Evolutionary conservation across 179 eudicot species (phyloP).

Genomic region (Nepenthes alata): DNA sequence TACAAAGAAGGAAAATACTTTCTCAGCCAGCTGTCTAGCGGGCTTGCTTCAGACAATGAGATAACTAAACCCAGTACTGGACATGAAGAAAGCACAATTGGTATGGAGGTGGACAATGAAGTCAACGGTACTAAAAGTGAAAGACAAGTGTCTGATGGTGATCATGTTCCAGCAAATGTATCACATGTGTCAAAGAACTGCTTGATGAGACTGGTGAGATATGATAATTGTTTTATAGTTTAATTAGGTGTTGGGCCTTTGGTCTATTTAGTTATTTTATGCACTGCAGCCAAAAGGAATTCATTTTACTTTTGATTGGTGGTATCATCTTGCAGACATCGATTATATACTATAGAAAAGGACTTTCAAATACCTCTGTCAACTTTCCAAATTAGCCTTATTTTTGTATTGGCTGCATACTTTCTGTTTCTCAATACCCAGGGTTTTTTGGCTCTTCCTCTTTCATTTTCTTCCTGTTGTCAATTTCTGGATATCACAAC

Average conservation of each 20-base stretch:
- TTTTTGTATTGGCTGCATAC: background rate
- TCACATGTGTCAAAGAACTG: conserved; percentile 34
- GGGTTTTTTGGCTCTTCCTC: background rate
- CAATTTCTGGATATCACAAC: too few species aligned
- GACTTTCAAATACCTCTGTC: background rate
- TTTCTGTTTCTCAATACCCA: background rate
- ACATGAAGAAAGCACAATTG: conserved; percentile 16
- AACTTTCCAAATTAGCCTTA: background rate
- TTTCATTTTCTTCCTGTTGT: background rate
- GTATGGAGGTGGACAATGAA: conserved; percentile 12
- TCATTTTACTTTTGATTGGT: background rate
- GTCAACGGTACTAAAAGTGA: conserved; percentile 9
- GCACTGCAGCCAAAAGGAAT: background rate
- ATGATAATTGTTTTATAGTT: conserved; percentile 6
- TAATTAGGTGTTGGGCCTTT: background rate
- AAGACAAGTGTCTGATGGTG: conserved; percentile 15
- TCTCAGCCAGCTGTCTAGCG: conserved; percentile 47
- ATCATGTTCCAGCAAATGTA: conserved; percentile 14
- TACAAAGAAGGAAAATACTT: conserved; percentile 48
- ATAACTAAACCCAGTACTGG: conserved; percentile 14
- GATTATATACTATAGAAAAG: background rate
- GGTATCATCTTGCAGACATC: too few species aligned
- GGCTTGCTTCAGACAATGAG: conserved; percentile 21
- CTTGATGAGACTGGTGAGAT: conserved; percentile 72
- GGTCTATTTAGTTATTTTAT: background rate